These are phyloP conservation scores for Kalanchoe fedtschenkoi DNA, from an alignment of 164 flowering plant genomes.

Conservation along the genomic window DNA sequence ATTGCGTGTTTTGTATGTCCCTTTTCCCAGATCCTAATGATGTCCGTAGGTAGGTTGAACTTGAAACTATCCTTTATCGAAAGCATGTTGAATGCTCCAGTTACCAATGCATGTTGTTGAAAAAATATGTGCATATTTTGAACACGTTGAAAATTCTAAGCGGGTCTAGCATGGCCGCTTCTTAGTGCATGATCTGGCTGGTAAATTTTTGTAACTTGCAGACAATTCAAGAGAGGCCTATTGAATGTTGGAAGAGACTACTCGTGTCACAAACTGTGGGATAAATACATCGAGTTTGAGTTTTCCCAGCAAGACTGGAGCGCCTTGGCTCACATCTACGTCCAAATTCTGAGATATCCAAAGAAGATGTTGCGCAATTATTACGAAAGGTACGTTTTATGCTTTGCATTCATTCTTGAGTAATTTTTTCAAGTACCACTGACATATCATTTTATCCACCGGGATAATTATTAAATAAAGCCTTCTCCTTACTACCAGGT, in stretches of 20 bases:
- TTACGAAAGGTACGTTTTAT: conserved; percentile 46
- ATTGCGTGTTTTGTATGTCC: conserved; percentile 46
- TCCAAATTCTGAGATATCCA: conserved; percentile 59
- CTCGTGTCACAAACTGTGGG: conserved; percentile 72
- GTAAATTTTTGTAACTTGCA: conserved; percentile 21
- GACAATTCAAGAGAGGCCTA: conserved; percentile 65
- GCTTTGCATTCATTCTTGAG: conserved; percentile 1
- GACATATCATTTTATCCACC: neutral
- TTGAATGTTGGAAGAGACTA: conserved; percentile 82
- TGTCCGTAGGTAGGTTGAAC: conserved; percentile 55
- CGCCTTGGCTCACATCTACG: conserved; percentile 49
- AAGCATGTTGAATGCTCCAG: neutral
- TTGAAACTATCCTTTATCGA: too few species aligned
- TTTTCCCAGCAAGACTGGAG: conserved; percentile 71
- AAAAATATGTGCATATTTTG: neutral
- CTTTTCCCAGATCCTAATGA: conserved; percentile 61
- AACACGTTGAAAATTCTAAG: neutral
- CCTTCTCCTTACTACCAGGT: conserved; percentile 29
- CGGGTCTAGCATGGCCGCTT: too few species aligned
- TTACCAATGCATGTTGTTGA: neutral
- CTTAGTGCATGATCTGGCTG: neutral
- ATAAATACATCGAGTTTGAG: conserved; percentile 70
- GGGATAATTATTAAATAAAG: neutral
- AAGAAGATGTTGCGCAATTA: conserved; percentile 58
- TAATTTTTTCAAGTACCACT: neutral